phyloP scores from a whole-genome alignment of 1,284 basidiomycete genomes.

The Microbotryomycetes sp. region DNA sequence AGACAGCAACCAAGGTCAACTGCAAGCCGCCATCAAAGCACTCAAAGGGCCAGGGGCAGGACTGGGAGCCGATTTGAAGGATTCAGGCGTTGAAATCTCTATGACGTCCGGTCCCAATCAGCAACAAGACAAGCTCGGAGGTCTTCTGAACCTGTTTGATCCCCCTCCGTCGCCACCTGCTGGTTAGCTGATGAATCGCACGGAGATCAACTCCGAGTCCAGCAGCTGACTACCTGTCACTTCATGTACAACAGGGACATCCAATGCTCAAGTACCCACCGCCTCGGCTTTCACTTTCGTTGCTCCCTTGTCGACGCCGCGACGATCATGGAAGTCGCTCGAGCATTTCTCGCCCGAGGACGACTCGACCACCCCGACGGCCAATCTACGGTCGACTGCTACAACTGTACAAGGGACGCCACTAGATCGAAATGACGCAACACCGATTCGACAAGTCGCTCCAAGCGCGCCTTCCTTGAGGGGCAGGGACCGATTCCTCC shows the following conservation, averaged over 20 bases:
- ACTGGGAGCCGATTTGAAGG: too few species aligned
- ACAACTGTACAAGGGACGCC: background rate
- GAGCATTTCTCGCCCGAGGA: background rate
- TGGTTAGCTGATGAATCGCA: background rate
- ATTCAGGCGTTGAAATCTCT: background rate
- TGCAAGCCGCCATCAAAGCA: slow-evolving; percentile 26
- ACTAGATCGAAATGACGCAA: background rate
- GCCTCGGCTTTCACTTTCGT: background rate
- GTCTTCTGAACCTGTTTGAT: slow-evolving; percentile 23
- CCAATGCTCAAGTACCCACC: background rate
- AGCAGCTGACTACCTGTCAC: background rate
- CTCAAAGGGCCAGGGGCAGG: slow-evolving; percentile 15
- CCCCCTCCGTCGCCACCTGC: slow-evolving; percentile 12
- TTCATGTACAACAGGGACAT: background rate
- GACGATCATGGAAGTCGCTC: background rate
- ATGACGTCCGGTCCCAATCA: background rate
- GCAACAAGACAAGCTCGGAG: background rate
- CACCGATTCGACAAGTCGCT: background rate
- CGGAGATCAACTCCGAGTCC: background rate
- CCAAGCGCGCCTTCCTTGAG: background rate
- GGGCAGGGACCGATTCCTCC: background rate
- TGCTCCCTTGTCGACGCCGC: background rate
- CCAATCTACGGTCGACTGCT: background rate
- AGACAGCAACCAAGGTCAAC: slow-evolving; percentile 10
- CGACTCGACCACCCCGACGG: background rate